Base-by-base conservation (phyloP, 352 stramenopile genomes). In the Pythium apleroticum region DNA sequence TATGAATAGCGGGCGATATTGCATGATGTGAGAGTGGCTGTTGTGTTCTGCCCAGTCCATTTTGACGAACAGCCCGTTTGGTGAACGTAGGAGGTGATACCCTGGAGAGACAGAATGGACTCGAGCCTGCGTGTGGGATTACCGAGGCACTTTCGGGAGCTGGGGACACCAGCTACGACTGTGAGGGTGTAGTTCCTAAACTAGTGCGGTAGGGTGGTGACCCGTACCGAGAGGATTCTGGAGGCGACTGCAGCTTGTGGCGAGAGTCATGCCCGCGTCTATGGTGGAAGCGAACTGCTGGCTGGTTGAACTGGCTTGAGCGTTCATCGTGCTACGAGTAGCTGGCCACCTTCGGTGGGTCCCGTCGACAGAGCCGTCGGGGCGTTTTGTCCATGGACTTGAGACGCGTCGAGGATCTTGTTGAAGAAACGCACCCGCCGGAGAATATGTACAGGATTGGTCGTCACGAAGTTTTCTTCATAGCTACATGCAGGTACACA, bases 371-470 rank as follows among this genome's bases (percentile, higher is more conserved):
- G 25, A n/a, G 54, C 19, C 14, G 52, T 46, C 46, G 61, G 39
- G 9, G 63, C 62, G 20, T 35, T 24, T 10, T 63, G 25, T 12
- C 46, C 58, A 2, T 74, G 69, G 9, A 79, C 50, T 37, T 76
- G 65, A 3, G 78, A 88, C 4, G 80, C 67, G 60, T 90, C 81
- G 14, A 85, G 57, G 20, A 92, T 86, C 66, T 92, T 92, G 64
- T 92, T 90, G 57, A 82, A 87, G 14, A 80, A 77, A 4, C 78
- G 73, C n/a, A 80, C 81, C 3, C 86, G 80, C 27, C 84, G 79
- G 19, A 94, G 66, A 33, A 94, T 87, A 53, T 92, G 78, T 17
- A 94, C 82, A 3, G 86, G 83, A 31, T 92, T 89, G 8, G 73
- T 77, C 28, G 78, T 78, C 35, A 80, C 71, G 54, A 92, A 94